A percentile compares a stretch with the other conserved stretches of the same genome.
Conservation (phyloP, 257 asterid genomes). For the Agastache rugosa region DNA sequence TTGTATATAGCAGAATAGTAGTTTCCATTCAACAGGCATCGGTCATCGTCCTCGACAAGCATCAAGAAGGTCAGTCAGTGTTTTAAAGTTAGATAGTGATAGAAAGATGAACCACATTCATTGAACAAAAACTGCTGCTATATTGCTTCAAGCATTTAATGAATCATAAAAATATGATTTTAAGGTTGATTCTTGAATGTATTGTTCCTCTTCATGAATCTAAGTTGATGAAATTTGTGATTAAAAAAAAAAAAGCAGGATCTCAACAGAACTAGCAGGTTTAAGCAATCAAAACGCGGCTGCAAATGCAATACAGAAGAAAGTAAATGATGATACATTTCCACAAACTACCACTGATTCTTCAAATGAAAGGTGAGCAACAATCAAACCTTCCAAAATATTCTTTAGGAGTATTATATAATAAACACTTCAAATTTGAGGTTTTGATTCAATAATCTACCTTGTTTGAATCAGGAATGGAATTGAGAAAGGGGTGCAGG, state of each 20-base stretch:
- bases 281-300: slow-evolving; percentile 52
- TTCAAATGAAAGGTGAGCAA: slow-evolving; percentile 51
- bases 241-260: slow-evolving; percentile 52
- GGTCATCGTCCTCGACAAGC: slow-evolving; percentile 66
- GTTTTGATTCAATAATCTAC: no score
- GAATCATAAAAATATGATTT: not conserved
- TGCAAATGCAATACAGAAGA: slow-evolving; percentile 44
- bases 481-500: slow-evolving; percentile 62
- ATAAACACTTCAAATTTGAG: no score
- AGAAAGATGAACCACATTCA: not conserved
- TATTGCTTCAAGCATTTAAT: not conserved
- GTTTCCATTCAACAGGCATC: slow-evolving; percentile 46
- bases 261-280: slow-evolving; percentile 63
- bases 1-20: slow-evolving; percentile 51
- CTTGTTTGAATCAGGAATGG: slow-evolving; percentile 47
- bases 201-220: not conserved
- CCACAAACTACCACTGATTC: slow-evolving; percentile 47
- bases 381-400: not conserved
- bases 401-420: no score
- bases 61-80: slow-evolving; percentile 65
- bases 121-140: not conserved
- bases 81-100: not conserved
- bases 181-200: not conserved
- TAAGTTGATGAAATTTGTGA: slow-evolving; percentile 4
- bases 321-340: slow-evolving; percentile 42